These are phyloP conservation scores for Rauvolfia tetraphylla DNA, from an alignment of 257 asterid species.

Conservation along the genomic window DNA sequence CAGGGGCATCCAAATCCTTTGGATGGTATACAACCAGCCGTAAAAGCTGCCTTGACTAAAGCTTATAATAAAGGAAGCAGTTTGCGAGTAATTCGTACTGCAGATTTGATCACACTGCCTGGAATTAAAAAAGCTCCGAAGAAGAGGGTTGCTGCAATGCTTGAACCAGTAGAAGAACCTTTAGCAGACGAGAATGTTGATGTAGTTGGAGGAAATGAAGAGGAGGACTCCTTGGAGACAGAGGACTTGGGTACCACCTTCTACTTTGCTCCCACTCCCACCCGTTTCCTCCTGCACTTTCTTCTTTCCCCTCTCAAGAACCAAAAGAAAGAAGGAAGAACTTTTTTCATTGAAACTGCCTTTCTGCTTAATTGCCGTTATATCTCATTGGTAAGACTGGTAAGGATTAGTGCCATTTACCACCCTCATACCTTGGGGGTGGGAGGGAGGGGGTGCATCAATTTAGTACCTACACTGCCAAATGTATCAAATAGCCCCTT, in stretches of 20 bases:
- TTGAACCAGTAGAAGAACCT: slow-evolving; percentile 74
- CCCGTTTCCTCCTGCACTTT: not conserved
- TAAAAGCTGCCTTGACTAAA: slow-evolving; percentile 83
- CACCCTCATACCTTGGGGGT: too few relatives aligned
- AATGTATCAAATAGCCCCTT: too few relatives aligned
- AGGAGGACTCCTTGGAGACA: slow-evolving; percentile 60
- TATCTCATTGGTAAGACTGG: not conserved
- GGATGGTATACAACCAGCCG: slow-evolving; percentile 85
- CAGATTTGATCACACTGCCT: slow-evolving; percentile 83
- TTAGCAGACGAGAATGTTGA: slow-evolving; percentile 42
- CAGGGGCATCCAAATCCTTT: slow-evolving; percentile 81
- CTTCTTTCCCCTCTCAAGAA: not conserved
- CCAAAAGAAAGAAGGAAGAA: not conserved
- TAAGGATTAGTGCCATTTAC: too few relatives aligned
- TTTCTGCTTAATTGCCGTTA: not conserved
- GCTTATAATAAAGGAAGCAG: slow-evolving; percentile 93
- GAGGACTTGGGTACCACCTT: slow-evolving; percentile 65
- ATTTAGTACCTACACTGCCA: too few relatives aligned
- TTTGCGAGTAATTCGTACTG: slow-evolving; percentile 71
- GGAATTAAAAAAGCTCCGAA: slow-evolving; percentile 82
- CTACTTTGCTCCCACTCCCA: not conserved
- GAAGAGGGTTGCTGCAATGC: slow-evolving; percentile 92
- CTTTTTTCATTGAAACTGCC: not conserved
- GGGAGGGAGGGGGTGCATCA: too few relatives aligned
- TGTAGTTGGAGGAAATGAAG: slow-evolving; percentile 51